Evolutionary conservation across 2,329 filamentous ascomycete genomes (phyloP), one percentile per base, ranked within the genome.

Genomic region (Xylariaceae sp.): DNA sequence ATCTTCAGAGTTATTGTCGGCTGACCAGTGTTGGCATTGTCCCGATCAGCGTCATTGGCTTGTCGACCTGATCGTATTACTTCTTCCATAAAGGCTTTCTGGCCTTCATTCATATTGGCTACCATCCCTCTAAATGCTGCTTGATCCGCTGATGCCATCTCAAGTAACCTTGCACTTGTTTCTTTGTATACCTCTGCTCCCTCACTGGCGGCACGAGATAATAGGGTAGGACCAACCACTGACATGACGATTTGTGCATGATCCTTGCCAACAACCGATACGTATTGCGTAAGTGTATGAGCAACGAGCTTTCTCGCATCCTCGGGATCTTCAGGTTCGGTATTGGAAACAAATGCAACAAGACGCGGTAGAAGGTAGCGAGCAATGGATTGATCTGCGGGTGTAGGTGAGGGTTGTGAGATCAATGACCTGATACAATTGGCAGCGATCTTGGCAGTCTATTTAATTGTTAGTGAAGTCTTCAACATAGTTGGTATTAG

Each of bases 1-100:
- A 97, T 94, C 76, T 94, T 93, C 62, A 98, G 68, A 43, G 89
- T 89, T 74, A 98, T 98, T 52, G 75, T 93, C 11, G 93, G 93
- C 66, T 80, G 81, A 22, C 71, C 77, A 47, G 69, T 73, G 40
- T 67, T 67, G 35, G 67, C 60, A 3, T 49, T 58, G 44, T 63
- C 66, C 56, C 71, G 69, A 58, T 64, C 69, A 54, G 65, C 61
- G 57, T 62, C 61, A 44, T 66, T 65, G 37, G 61, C 64, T 55
- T 76, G 70, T 56, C 79, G 70, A 41, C 83, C 83, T 20, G 77
- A 80, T 64, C 82, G 79, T 49, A 95, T 80, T 14, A 95, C 83
- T 54, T 83, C 82, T 67, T 95, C 92, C 70, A 97, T 79, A 54
- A 93, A 85, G 0, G 73, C 69, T 63, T 83, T 86, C 64, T 92